A percentile compares a stretch with the other conserved stretches of the same genome.
These are phyloP conservation scores for Themeda triandra DNA, from an alignment of 176 grass and related monocot genomes.

Conservation along the genomic window DNA sequence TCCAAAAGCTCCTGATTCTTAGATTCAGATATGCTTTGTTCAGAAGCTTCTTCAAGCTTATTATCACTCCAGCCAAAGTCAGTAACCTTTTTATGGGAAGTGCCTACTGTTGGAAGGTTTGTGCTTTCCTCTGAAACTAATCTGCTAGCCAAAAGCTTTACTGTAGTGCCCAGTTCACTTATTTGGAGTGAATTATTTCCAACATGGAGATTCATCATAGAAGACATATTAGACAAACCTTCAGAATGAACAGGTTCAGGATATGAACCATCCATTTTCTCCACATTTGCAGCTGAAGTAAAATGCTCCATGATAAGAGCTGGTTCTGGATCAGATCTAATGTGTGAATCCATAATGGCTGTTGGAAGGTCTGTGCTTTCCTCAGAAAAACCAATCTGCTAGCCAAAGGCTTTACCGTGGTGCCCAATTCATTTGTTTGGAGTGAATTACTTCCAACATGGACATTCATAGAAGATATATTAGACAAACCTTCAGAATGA, in stretches of 20 bases:
- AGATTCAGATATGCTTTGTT: slow-evolving; percentile 43
- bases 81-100: slow-evolving; percentile 32
- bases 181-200: slow-evolving; percentile 19
- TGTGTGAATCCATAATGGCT: neutral
- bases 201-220: neutral
- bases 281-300: slow-evolving; percentile 5
- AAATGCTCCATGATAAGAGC: slow-evolving; percentile 14
- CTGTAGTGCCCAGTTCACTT: slow-evolving; percentile 18
- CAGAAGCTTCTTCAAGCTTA: slow-evolving; percentile 35
- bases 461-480: slow-evolving; percentile 18
- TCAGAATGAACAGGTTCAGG: neutral
- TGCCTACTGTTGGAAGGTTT: slow-evolving; percentile 37
- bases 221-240: slow-evolving; percentile 23
- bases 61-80: slow-evolving; percentile 30
- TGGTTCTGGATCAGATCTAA: slow-evolving; percentile 25
- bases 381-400: slow-evolving; percentile 36
- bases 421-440: slow-evolving; percentile 24
- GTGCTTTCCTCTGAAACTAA: slow-evolving; percentile 55
- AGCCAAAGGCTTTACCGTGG: slow-evolving; percentile 30
- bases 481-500: slow-evolving; percentile 17
- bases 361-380: no score
- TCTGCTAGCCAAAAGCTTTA: slow-evolving; percentile 34
- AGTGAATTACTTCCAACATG: slow-evolving; percentile 5
- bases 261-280: slow-evolving; percentile 33
- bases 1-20: slow-evolving; percentile 45